These are phyloP conservation scores for Serendipita sp. DNA, from an alignment of 768 basidiomycete species.

Conservation along the genomic window DNA sequence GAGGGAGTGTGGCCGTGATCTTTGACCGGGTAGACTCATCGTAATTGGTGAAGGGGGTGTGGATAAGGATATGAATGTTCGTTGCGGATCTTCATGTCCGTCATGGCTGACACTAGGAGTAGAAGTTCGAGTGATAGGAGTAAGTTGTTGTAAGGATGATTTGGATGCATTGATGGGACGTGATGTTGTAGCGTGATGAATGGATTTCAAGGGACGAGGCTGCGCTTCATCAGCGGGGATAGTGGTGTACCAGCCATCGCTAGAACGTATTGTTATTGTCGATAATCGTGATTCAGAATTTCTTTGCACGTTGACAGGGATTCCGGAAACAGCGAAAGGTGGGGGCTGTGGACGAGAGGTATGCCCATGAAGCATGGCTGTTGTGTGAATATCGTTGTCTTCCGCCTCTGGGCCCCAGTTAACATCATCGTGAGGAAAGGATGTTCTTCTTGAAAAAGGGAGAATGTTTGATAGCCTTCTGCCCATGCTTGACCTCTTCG, in stretches of 20 bases:
- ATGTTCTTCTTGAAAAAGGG: background rate
- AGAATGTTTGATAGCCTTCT: background rate
- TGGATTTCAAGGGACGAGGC: too few relatives aligned
- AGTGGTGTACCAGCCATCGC: background rate
- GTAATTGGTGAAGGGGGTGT: background rate
- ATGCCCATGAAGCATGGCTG: background rate
- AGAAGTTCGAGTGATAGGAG: too few relatives aligned
- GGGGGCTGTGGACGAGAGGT: background rate
- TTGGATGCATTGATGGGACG: too few relatives aligned
- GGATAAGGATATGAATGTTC: background rate
- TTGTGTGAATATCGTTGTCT: too few relatives aligned
- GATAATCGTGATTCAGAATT: background rate
- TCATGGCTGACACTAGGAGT: too few relatives aligned
- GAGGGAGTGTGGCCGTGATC: background rate
- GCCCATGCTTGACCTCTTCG: background rate
- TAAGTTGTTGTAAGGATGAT: too few relatives aligned
- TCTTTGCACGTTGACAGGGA: too few relatives aligned
- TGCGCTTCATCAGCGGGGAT: background rate
- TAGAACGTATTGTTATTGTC: conserved; percentile 1
- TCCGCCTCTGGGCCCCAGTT: too few relatives aligned
- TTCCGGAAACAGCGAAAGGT: too few relatives aligned
- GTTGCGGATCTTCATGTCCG: too few relatives aligned
- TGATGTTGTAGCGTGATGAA: too few relatives aligned
- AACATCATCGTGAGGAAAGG: background rate
- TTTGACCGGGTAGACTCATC: background rate